Evolutionary conservation across 106 monocot species (phyloP).

Genomic region (Triglochin maritima): DNA sequence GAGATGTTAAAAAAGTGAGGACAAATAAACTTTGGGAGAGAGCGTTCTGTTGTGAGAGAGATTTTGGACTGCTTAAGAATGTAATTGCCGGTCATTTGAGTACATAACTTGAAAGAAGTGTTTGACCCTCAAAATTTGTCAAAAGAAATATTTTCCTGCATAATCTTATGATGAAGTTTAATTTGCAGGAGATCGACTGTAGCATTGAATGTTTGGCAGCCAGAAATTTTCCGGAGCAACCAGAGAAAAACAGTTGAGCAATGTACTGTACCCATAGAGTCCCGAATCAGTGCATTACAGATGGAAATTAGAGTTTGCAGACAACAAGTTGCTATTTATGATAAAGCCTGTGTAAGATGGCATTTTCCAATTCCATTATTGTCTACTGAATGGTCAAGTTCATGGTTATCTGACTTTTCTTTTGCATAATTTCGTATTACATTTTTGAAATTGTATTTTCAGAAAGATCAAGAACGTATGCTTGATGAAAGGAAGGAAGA

Average conservation of each 20-base stretch:
- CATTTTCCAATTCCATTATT: neutral
- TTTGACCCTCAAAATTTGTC: neutral
- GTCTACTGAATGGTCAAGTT: too few species aligned
- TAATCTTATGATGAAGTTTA: neutral
- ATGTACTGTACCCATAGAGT: conserved; percentile 62
- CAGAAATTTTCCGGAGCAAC: conserved; percentile 59
- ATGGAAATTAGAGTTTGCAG: conserved; percentile 85
- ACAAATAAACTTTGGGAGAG: too few species aligned
- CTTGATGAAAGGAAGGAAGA: conserved; percentile 41
- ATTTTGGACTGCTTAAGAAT: too few species aligned
- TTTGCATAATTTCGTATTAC: neutral
- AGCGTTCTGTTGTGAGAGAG: too few species aligned
- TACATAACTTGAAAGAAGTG: too few species aligned
- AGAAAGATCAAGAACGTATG: conserved; percentile 52
- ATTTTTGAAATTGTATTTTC: conserved; percentile 4
- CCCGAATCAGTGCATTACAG: conserved; percentile 41
- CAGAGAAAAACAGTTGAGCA: conserved; percentile 85
- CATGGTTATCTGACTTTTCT: too few species aligned
- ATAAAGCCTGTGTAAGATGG: conserved; percentile 55
- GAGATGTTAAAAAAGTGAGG: too few species aligned
- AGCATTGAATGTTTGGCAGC: conserved; percentile 94
- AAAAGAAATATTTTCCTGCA: neutral
- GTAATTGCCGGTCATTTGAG: too few species aligned
- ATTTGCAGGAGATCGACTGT: conserved; percentile 60
- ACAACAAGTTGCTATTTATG: conserved; percentile 55